phyloP scores from a whole-genome alignment of 1,139 yeast genomes.

The Sugiyamaella grinbergsii region DNA sequence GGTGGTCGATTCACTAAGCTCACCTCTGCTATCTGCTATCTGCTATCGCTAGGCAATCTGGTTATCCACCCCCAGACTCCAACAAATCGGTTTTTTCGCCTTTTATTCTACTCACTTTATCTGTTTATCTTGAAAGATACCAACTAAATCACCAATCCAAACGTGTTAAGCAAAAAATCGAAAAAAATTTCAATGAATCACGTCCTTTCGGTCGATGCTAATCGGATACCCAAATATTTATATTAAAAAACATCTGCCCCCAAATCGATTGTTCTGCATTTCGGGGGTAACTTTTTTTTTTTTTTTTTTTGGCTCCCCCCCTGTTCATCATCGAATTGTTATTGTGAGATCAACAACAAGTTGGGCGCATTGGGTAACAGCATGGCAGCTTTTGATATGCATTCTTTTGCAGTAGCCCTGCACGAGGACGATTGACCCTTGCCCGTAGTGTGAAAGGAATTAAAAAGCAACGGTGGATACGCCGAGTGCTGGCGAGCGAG shows the following conservation, averaged over 20 bases:
- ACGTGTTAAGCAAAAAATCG: not conserved
- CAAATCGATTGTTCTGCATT: slow-evolving; percentile 1
- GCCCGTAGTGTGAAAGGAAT: too few species aligned
- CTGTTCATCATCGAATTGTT: slow-evolving; percentile 10
- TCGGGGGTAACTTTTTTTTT: not conserved
- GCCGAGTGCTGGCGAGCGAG: too few species aligned
- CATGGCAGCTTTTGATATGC: not conserved
- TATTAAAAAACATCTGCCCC: slow-evolving; percentile 4
- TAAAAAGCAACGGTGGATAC: too few species aligned
- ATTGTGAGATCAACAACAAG: not conserved
- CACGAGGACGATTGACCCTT: slow-evolving; percentile 7
- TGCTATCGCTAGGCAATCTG: too few species aligned
- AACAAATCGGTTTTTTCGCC: too few species aligned
- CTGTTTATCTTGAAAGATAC: too few species aligned
- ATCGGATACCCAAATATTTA: not conserved
- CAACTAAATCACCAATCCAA: too few species aligned
- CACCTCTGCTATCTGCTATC: too few species aligned
- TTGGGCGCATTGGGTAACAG: not conserved
- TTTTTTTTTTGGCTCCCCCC: not conserved
- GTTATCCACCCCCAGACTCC: too few species aligned
- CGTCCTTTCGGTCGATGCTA: too few species aligned
- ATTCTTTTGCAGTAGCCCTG: not conserved
- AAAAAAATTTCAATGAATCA: not conserved
- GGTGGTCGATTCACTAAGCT: too few species aligned
- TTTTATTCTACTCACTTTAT: too few species aligned